Evolutionary conservation across 495 filamentous ascomycete genomes (phyloP).

Genomic region (Beverwykella pulmonaria): DNA sequence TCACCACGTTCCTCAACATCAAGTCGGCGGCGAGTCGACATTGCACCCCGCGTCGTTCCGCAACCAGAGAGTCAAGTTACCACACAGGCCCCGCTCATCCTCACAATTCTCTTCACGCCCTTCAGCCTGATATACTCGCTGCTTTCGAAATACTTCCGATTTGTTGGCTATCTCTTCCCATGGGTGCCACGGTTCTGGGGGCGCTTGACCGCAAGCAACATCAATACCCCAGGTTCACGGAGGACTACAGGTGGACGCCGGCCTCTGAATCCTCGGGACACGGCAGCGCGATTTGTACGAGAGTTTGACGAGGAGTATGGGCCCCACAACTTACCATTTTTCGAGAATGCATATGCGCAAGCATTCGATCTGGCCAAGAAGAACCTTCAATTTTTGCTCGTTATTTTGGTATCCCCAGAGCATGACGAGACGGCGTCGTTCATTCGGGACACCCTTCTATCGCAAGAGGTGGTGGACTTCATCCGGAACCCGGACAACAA

Average conservation of each 20-base stretch:
- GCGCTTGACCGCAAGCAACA: slow-evolving; percentile 41
- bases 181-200: slow-evolving; percentile 75
- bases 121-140: slow-evolving; percentile 76
- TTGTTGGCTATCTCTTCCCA: slow-evolving; percentile 76
- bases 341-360: slow-evolving; percentile 86
- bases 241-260: slow-evolving; percentile 69
- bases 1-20: slow-evolving; percentile 39
- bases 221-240: slow-evolving; percentile 46
- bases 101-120: slow-evolving; percentile 78
- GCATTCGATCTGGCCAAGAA: slow-evolving; percentile 84
- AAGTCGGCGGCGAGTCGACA: slow-evolving; percentile 49
- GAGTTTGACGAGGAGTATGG: slow-evolving; percentile 96
- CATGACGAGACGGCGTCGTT: slow-evolving; percentile 90
- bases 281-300: slow-evolving; percentile 81
- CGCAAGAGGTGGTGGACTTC: slow-evolving; percentile 70
- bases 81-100: slow-evolving; percentile 69
- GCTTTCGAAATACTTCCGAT: slow-evolving; percentile 60
- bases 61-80: slow-evolving; percentile 65
- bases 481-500: slow-evolving; percentile 71
- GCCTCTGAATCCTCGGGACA: slow-evolving; percentile 78
- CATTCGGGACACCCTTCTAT: slow-evolving; percentile 77
- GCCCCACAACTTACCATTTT: slow-evolving; percentile 66
- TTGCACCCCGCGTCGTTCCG: slow-evolving; percentile 80
- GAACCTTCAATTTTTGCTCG: slow-evolving; percentile 86
- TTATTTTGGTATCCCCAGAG: slow-evolving; percentile 83